Conservation (phyloP, 306 rosid species). For the Psophocarpus tetragonolobus region DNA sequence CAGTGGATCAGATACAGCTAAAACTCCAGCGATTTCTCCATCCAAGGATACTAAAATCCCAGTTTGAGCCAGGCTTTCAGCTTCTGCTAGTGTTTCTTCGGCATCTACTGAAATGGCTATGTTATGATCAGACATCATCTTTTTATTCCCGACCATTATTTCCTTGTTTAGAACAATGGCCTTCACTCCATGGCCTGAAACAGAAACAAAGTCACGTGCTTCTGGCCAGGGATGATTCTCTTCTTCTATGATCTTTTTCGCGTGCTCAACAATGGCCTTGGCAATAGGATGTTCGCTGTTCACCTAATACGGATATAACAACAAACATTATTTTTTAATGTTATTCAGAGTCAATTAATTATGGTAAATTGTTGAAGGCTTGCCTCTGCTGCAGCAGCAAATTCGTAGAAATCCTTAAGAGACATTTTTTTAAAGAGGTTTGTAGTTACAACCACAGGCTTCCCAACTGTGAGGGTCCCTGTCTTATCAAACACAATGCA, state of each 20-base stretch:
- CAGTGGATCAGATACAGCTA: slow-evolving; percentile 80
- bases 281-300: slow-evolving; percentile 91
- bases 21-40: slow-evolving; percentile 56
- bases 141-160: slow-evolving; percentile 74
- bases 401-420: slow-evolving; percentile 53
- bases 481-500: slow-evolving; percentile 94
- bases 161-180: slow-evolving; percentile 56
- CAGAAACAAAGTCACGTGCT: slow-evolving; percentile 60
- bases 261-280: slow-evolving; percentile 75
- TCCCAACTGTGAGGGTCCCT: slow-evolving; percentile 87
- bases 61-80: slow-evolving; percentile 73
- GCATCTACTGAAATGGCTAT: slow-evolving; percentile 55
- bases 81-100: slow-evolving; percentile 57
- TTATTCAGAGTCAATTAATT: background rate
- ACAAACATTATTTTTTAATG: background rate
- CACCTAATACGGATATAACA: slow-evolving; percentile 50
- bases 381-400: slow-evolving; percentile 83
- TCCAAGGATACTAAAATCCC: slow-evolving; percentile 66
- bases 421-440: slow-evolving; percentile 42
- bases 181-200: slow-evolving; percentile 82
- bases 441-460: slow-evolving; percentile 71
- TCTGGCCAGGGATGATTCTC: slow-evolving; percentile 62
- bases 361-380: background rate
- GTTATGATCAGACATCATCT: slow-evolving; percentile 58
- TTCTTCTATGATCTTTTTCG: slow-evolving; percentile 54